Evolutionary conservation across 345 rosid genomes (phyloP).

Genomic region (Limnanthes douglasii): DNA sequence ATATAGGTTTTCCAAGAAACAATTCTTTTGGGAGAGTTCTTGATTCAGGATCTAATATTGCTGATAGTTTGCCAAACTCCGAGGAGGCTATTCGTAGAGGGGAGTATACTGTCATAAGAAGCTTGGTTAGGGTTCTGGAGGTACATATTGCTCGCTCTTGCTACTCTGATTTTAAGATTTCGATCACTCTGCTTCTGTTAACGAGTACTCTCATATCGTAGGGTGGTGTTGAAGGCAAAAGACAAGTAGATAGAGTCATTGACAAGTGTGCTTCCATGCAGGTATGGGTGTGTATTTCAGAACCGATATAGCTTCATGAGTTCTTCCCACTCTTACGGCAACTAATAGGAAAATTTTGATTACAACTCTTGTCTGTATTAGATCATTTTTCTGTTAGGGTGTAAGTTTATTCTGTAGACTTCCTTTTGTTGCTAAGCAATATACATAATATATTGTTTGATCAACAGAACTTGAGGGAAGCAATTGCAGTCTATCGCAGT

Average conservation of each 20-base stretch:
- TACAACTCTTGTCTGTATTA: constrained; percentile 5
- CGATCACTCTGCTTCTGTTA: constrained; percentile 12
- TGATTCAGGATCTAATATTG: constrained; percentile 39
- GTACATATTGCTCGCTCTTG: constrained; percentile 18
- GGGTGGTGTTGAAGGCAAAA: constrained; percentile 99
- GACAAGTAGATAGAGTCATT: constrained; percentile 92
- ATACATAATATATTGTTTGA: constrained; percentile 9
- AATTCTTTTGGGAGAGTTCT: constrained; percentile 77
- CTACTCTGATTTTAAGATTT: constrained; percentile 9
- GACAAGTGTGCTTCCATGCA: constrained; percentile 99
- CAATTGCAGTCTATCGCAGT: constrained; percentile 79
- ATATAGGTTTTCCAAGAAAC: constrained; percentile 62
- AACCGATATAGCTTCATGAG: too few relatives aligned
- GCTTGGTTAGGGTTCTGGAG: constrained; percentile 91
- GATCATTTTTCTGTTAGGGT: constrained; percentile 6
- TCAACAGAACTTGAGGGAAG: constrained; percentile 91
- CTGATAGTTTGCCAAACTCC: constrained; percentile 59
- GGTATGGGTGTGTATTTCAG: too few relatives aligned
- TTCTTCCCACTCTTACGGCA: too few relatives aligned
- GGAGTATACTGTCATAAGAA: constrained; percentile 85
- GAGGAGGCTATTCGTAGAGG: constrained; percentile 94
- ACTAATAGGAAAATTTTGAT: too few relatives aligned
- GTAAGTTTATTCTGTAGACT: constrained; percentile 2
- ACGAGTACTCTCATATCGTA: constrained; percentile 15
- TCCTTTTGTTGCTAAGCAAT: neutral